A percentile compares a stretch with the other conserved stretches of the same genome.
These are phyloP conservation scores for Clarireedia hainanense DNA, from an alignment of 2,329 filamentous ascomycete genomes.

Conservation along the genomic window DNA sequence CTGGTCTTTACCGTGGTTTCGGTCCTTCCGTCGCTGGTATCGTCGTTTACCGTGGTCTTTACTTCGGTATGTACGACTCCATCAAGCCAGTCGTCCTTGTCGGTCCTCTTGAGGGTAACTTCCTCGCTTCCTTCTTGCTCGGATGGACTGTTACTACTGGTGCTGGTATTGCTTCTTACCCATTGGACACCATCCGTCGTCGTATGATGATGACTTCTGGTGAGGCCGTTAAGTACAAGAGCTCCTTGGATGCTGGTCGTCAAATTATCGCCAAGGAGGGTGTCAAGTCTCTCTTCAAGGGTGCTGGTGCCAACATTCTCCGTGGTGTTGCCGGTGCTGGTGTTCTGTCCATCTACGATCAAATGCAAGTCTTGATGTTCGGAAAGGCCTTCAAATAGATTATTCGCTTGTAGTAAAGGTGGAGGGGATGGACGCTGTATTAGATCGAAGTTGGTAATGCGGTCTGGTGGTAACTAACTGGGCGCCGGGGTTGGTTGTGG, in stretches of 20 bases:
- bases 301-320: conserved; percentile 99
- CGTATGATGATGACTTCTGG: conserved; percentile 99
- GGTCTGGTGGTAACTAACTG: conserved; percentile 18
- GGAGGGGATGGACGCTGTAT: not conserved
- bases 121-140: conserved; percentile 98
- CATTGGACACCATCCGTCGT: conserved; percentile 99
- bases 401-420: conserved; percentile 25
- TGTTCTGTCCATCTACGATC: conserved; percentile 99
- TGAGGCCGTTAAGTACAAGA: conserved; percentile 99
- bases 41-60: conserved; percentile 99
- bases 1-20: conserved; percentile 99
- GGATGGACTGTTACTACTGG: conserved; percentile 99
- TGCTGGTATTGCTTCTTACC: conserved; percentile 99
- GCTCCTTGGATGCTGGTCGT: conserved; percentile 86
- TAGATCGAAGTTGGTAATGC: conserved; percentile 6
- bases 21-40: conserved; percentile 99
- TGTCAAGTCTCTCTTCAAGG: conserved; percentile 99
- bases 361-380: conserved; percentile 98
- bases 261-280: conserved; percentile 98
- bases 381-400: conserved; percentile 93
- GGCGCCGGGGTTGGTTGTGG: conserved; percentile 14
- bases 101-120: conserved; percentile 91
- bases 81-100: conserved; percentile 97
- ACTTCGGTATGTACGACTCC: conserved; percentile 99
- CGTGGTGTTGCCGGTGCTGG: conserved; percentile 99